Conservation (phyloP, 371 early-diverging fungal species). For the Enterospora canceri region DNA sequence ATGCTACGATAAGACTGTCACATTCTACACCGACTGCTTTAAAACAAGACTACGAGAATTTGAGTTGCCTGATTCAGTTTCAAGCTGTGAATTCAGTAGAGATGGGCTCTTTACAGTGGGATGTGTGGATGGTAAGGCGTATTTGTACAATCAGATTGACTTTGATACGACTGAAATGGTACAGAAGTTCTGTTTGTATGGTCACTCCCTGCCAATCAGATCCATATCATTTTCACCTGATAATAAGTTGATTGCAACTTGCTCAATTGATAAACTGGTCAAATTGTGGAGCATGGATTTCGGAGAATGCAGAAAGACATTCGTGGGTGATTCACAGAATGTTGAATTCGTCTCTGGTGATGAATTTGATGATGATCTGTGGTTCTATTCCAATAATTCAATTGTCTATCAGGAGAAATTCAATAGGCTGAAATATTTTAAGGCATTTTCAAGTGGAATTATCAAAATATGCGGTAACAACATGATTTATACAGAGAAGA, state of each 20-base stretch:
- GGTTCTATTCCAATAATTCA: conserved; percentile 9
- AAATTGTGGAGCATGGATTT: conserved; percentile 56
- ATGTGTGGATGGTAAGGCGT: not conserved
- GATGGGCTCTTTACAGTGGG: not conserved
- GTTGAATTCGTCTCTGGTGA: conserved; percentile 20
- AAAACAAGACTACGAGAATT: not conserved
- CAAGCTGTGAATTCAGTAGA: not conserved
- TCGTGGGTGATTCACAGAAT: conserved; percentile 32
- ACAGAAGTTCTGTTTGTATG: conserved; percentile 42
- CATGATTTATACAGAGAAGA: conserved; percentile 16
- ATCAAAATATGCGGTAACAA: conserved; percentile 7
- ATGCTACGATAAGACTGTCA: not conserved
- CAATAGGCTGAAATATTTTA: conserved; percentile 23
- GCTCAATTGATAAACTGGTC: conserved; percentile 52
- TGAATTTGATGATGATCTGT: conserved; percentile 17
- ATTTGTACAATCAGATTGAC: not conserved
- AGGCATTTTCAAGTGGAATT: conserved; percentile 1
- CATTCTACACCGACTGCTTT: not conserved
- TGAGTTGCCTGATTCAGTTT: not conserved
- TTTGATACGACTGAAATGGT: conserved; percentile 28
- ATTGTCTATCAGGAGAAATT: conserved; percentile 35
- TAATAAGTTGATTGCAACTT: conserved; percentile 33
- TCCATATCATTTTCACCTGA: conserved; percentile 37
- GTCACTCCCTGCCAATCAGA: conserved; percentile 55
- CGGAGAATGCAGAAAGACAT: conserved; percentile 56